Evolutionary conservation across 805 yeast genomes (phyloP).

Genomic region (Nakazawaea ernobii): DNA sequence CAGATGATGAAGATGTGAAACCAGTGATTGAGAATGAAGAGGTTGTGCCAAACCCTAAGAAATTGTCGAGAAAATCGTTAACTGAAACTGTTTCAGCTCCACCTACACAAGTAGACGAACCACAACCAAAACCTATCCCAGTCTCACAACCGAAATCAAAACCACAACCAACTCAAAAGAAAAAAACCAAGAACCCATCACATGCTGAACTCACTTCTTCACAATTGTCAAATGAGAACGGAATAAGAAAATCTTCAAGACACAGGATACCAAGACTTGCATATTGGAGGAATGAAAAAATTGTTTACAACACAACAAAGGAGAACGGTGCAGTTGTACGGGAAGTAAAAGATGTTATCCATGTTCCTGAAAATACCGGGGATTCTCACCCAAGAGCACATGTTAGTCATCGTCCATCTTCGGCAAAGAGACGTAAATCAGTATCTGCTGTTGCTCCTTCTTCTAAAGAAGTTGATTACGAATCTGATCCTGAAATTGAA

Average conservation of each 20-base stretch:
- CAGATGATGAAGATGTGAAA: constrained; percentile 3
- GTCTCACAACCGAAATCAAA: neutral
- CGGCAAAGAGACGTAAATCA: constrained; percentile 13
- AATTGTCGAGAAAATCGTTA: neutral
- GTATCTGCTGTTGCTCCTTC: constrained; percentile 13
- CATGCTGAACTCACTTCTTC: neutral
- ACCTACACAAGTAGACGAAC: too few relatives aligned
- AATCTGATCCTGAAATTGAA: constrained; percentile 24
- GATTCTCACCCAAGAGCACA: neutral
- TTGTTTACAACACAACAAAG: constrained; percentile 44
- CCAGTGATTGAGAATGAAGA: neutral
- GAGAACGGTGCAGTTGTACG: constrained; percentile 48
- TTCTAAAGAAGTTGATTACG: constrained; percentile 22
- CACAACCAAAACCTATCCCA: too few relatives aligned
- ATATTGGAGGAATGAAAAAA: constrained; percentile 78
- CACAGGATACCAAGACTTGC: constrained; percentile 67
- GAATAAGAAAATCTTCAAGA: constrained; percentile 60
- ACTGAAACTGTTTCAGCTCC: too few relatives aligned
- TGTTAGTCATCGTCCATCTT: neutral
- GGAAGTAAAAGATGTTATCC: constrained; percentile 53
- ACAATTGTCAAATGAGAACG: constrained; percentile 14
- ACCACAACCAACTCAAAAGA: constrained; percentile 3
- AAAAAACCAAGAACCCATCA: constrained; percentile 3
- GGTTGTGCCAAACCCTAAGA: constrained; percentile 14
- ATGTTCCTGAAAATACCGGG: constrained; percentile 30